Percentiles rank a stretch among this genome's conserved stretches.
Conservation (phyloP, 768 basidiomycete genomes). For the Lactifluus volemus region DNA sequence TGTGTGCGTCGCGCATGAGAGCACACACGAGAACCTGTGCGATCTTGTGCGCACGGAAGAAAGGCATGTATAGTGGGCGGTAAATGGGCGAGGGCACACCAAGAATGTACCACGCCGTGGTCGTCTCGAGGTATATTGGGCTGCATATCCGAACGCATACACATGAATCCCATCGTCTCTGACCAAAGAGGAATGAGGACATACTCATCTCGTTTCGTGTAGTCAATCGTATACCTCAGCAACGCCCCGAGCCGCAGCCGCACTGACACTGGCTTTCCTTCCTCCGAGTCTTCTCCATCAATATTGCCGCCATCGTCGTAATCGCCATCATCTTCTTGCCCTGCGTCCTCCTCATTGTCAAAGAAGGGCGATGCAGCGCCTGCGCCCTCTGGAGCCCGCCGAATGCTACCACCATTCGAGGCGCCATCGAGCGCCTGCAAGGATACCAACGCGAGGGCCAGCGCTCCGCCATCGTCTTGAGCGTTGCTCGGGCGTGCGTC, state of each 20-base stretch:
- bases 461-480: background rate
- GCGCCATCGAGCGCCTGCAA: slow-evolving; percentile 38
- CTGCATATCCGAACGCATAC: slow-evolving; percentile 28
- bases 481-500: slow-evolving; percentile 31
- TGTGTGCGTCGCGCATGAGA: background rate
- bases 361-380: slow-evolving; percentile 44
- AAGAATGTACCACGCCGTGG: slow-evolving; percentile 1
- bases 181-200: slow-evolving; percentile 22
- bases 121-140: slow-evolving; percentile 48
- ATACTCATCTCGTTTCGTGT: slow-evolving; percentile 41
- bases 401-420: slow-evolving; percentile 27
- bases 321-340: slow-evolving; percentile 26
- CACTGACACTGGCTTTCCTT: slow-evolving; percentile 11
- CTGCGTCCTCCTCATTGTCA: slow-evolving; percentile 28
- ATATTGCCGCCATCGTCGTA: slow-evolving; percentile 23
- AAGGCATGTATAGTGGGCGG: background rate
- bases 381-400: slow-evolving; percentile 39
- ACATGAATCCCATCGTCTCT: slow-evolving; percentile 4
- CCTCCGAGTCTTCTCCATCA: slow-evolving; percentile 18
- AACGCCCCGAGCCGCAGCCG: slow-evolving; percentile 40
- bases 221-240: slow-evolving; percentile 42
- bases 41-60: slow-evolving; percentile 10
- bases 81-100: slow-evolving; percentile 1
- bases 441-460: slow-evolving; percentile 35
- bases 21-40: slow-evolving; percentile 8